These are phyloP conservation scores for Suillus hirtellus DNA, from an alignment of 768 basidiomycete species.

Conservation along the genomic window DNA sequence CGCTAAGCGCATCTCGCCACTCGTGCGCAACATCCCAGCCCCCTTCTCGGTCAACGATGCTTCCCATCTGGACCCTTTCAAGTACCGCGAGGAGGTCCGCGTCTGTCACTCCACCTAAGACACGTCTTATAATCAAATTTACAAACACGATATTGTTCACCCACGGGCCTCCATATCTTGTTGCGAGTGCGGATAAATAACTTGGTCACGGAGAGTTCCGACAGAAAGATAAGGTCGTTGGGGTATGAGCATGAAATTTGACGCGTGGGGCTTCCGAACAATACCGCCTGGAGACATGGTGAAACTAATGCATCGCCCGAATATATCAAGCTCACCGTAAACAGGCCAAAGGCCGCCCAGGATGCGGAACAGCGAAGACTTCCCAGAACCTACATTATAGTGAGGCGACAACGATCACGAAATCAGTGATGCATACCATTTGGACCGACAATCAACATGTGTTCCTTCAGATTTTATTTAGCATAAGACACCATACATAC, in stretches of 20 bases:
- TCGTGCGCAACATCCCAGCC: slow-evolving; percentile 90
- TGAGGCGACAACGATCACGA: not conserved
- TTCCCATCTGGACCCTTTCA: slow-evolving; percentile 77
- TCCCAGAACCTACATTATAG: slow-evolving; percentile 65
- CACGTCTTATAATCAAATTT: slow-evolving; percentile 12
- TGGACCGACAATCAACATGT: slow-evolving; percentile 90
- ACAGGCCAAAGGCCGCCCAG: slow-evolving; percentile 96
- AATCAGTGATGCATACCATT: slow-evolving; percentile 58
- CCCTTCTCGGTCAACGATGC: slow-evolving; percentile 91
- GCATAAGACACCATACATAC: not conserved
- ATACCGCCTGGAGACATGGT: slow-evolving; percentile 50
- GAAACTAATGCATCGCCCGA: not conserved
- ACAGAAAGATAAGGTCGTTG: slow-evolving; percentile 94
- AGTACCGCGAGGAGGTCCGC: slow-evolving; percentile 71
- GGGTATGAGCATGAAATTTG: slow-evolving; percentile 91
- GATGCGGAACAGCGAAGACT: slow-evolving; percentile 93
- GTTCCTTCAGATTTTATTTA: slow-evolving; percentile 55
- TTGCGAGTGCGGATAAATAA: slow-evolving; percentile 91
- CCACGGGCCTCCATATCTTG: slow-evolving; percentile 75
- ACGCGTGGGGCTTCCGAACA: slow-evolving; percentile 86
- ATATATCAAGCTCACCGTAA: slow-evolving; percentile 30
- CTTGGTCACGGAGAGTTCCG: slow-evolving; percentile 92
- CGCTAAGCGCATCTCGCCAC: slow-evolving; percentile 92
- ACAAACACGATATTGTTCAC: slow-evolving; percentile 27
- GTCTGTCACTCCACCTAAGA: slow-evolving; percentile 70